Evolutionary conservation across 2,329 filamentous ascomycete species (phyloP).

Genomic region (Sporothrix euskadiensis): DNA sequence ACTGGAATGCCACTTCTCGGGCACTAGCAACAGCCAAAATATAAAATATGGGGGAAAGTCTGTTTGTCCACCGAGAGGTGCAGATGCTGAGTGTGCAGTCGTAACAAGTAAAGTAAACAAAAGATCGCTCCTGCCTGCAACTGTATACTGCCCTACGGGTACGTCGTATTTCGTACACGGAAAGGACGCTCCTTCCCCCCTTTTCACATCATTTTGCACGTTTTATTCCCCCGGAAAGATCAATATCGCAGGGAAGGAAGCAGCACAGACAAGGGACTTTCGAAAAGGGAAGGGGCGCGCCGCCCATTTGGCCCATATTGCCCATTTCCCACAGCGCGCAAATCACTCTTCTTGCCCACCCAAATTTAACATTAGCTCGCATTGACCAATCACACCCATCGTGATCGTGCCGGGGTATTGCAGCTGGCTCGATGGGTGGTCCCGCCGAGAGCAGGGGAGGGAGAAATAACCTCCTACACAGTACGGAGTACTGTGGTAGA

Average conservation of each 20-base stretch:
- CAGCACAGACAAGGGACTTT: not conserved
- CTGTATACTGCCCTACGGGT: not conserved
- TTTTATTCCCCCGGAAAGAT: not conserved
- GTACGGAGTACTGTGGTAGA: too few relatives aligned
- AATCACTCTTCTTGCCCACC: not conserved
- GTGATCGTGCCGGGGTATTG: not conserved
- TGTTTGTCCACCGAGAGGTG: not conserved
- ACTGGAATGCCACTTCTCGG: constrained; percentile 10
- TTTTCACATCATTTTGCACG: not conserved
- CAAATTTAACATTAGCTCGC: not conserved
- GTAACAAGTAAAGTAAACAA: not conserved
- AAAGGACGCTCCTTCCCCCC: not conserved
- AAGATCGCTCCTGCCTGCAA: not conserved
- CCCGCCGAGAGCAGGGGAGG: not conserved
- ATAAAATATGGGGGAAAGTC: constrained; percentile 14
- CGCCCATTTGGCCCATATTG: not conserved
- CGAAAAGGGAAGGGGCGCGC: constrained; percentile 4
- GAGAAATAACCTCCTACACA: constrained; percentile 8
- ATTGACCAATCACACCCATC: not conserved
- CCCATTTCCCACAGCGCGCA: not conserved
- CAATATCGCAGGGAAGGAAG: not conserved
- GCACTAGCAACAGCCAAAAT: constrained; percentile 14
- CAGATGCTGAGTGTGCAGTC: not conserved
- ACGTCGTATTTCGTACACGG: not conserved
- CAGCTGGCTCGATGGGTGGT: not conserved